Conservation (phyloP, 1,284 basidiomycete genomes). For the Boletus mariae region DNA sequence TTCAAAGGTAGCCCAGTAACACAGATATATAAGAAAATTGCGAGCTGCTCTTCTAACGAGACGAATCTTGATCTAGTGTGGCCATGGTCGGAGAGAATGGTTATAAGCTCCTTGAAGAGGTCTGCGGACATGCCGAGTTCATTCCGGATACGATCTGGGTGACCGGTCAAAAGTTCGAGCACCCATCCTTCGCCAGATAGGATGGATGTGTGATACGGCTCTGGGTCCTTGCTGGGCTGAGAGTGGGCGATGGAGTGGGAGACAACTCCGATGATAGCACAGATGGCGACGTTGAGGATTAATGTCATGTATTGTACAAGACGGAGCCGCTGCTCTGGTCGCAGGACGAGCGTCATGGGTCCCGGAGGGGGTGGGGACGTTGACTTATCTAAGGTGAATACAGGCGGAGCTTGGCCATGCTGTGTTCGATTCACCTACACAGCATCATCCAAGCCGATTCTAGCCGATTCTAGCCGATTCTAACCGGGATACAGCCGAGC, state of each 20-base stretch:
- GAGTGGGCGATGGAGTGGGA: not conserved
- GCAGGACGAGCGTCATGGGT: too few relatives aligned
- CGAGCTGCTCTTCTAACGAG: slow-evolving; percentile 13
- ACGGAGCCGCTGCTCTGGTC: too few relatives aligned
- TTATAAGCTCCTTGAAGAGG: not conserved
- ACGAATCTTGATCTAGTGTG: not conserved
- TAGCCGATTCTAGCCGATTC: too few relatives aligned
- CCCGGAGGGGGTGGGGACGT: too few relatives aligned
- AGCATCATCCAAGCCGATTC: too few relatives aligned
- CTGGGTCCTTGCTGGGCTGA: too few relatives aligned
- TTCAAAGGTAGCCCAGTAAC: not conserved
- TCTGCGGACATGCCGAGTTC: slow-evolving; percentile 11
- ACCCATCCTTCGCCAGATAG: slow-evolving; percentile 12
- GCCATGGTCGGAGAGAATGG: too few relatives aligned
- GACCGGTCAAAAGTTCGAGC: slow-evolving; percentile 3
- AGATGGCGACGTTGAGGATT: not conserved
- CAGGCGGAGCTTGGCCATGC: too few relatives aligned
- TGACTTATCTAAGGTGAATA: too few relatives aligned
- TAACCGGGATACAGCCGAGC: too few relatives aligned
- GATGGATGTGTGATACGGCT: slow-evolving; percentile 14
- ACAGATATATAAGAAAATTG: slow-evolving; percentile 11
- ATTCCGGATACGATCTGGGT: slow-evolving; percentile 12
- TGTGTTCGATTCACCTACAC: too few relatives aligned
- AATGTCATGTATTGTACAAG: not conserved
- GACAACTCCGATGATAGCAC: too few relatives aligned